Evolutionary conservation across 2,329 filamentous ascomycete genomes (phyloP), one percentile per base, ranked within the genome.

Genomic region (Penicillium sp.): DNA sequence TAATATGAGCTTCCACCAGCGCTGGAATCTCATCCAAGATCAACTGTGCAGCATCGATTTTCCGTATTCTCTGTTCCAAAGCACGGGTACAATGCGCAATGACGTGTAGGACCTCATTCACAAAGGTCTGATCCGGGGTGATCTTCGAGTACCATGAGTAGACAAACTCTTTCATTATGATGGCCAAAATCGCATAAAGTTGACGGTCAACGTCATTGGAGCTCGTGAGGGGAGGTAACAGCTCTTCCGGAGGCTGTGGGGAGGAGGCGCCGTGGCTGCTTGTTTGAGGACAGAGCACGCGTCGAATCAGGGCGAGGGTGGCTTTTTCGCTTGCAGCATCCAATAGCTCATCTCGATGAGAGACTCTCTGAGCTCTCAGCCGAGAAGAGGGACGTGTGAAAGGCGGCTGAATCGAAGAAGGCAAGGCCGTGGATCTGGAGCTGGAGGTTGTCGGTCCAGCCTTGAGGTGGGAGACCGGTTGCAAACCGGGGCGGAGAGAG

Each of bases 141-240:
- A 99, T 95, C 74, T 89, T 93, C 63, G 82, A 83, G 79, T 99
- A 99, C 95, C 95, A 99, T 31, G 86, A 87, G 73, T 95, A 88
- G 37, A 99, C 90, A 72, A 92, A 96, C 63, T 97, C 92, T 69
- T 90, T 88, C 67, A 97, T 82, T 60, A 98, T 87, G 58, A 98
- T 89, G 52, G 95, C 90, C 59, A 99, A 87, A 59, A 98, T 85
- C 27, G 91, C 93, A 72, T 98, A 99, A 4, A 99, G 83, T 77
- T 99, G 90, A 55, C 96, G 79, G 74, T 99, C 95, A 58, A 98
- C 86, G 66, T 96, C 92, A 74, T 96, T 96, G 51, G 92, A 92
- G 78, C 92, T 96, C 49, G 93, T 98, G 69, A 99, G 81, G 39
- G 93, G 92, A 58, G 93, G 95, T 46, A 99, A 80, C 44, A 96